Base-by-base conservation (phyloP, 1,139 yeast genomes). In the Geotrichum candidum region DNA sequence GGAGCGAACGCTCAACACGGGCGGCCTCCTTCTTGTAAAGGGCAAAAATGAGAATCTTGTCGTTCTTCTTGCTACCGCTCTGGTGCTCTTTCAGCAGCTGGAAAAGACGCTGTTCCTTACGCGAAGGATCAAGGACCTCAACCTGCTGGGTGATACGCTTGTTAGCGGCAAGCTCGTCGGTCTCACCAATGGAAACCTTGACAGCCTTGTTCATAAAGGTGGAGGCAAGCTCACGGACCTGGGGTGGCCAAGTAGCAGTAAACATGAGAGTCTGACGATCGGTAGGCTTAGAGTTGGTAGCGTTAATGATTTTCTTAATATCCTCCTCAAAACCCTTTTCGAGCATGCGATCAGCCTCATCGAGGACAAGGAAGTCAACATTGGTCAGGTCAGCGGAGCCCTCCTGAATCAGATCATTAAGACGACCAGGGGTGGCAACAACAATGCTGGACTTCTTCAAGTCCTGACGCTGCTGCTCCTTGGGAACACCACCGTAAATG, bases 281-380 rank as follows among this genome's bases (percentile, higher is more conserved):
- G 10, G 61, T 64, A 1, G 71, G 65, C 13, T 74, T 66, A 53
- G 76, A 69, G 23, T 76, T 77, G 27, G 88, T 82, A 55, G 80
- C 76, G 15, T 84, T 79, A 71, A 94, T 86, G 67, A 95, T 90
- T 66, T 81, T 80, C 76, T 89, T 90, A 73, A 94, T 94, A 76
- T 92, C 99, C 73, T 92, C 96, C 77, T 94, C 99, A 72, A 94
- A 94, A 45, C 99, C 99, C 72, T 85, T 87, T 76, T 94, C 99
- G 66, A 94, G 83, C 99, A 94, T 95, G 77, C 99, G 84, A 74
- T 94, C 99, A 51, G 99, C 99, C 78, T 94, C 99, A 75, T 94
- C 99, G 60, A 94, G 80, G 29, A 94, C 96, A 67, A 95, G 80
- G 73, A 89, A 92, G 67, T 87, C 83, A 45, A 92, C 87, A 7